Conservation (phyloP, 768 basidiomycete species). For the Psilocybe tampanensis region DNA sequence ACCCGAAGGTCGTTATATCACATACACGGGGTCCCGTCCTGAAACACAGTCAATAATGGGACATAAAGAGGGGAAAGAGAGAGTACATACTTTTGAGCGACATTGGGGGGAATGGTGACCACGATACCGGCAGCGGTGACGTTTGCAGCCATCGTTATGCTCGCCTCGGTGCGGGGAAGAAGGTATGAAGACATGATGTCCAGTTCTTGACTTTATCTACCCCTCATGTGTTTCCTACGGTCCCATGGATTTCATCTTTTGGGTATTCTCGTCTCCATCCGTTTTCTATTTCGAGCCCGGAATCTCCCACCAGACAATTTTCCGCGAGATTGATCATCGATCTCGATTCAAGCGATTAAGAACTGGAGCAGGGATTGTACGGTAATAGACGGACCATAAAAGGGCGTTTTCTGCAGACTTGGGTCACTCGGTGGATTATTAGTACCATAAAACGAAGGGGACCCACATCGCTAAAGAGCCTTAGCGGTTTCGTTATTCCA, state of each 20-base stretch:
- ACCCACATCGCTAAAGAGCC: too few species aligned
- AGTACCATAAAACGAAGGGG: too few species aligned
- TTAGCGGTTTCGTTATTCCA: too few species aligned
- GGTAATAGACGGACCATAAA: background rate
- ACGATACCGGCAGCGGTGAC: background rate
- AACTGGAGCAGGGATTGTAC: background rate
- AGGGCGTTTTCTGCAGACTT: background rate
- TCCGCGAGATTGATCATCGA: background rate
- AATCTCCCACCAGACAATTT: background rate
- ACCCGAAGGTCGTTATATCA: too few species aligned
- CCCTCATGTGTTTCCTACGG: background rate
- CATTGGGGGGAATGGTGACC: background rate
- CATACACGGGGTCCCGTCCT: constrained; percentile 1
- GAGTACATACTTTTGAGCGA: background rate
- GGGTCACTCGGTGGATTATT: too few species aligned
- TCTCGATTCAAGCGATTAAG: background rate
- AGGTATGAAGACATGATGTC: background rate
- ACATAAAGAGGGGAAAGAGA: background rate
- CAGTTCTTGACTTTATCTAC: background rate
- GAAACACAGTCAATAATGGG: background rate
- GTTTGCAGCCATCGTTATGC: background rate
- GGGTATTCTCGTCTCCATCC: background rate
- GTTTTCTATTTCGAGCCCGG: background rate
- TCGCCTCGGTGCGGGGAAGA: background rate
- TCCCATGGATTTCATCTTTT: background rate